These are phyloP conservation scores for Tylopilus subfusipes DNA, from an alignment of 768 basidiomycete species.

Conservation along the genomic window DNA sequence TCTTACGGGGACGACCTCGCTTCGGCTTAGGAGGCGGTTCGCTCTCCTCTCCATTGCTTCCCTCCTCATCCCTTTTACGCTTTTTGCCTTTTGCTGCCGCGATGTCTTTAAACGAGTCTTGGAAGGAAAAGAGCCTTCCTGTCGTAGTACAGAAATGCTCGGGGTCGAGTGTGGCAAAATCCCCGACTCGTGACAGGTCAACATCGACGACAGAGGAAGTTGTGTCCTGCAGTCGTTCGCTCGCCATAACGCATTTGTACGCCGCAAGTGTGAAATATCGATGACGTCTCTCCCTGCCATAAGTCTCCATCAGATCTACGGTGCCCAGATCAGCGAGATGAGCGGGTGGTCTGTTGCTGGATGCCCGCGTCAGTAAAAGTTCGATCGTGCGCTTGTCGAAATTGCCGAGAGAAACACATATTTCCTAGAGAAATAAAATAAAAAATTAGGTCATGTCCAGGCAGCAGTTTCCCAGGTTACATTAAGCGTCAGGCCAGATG, in stretches of 20 bases:
- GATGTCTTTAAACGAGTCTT: slow-evolving; percentile 47
- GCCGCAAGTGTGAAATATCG: slow-evolving; percentile 75
- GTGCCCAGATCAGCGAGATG: slow-evolving; percentile 73
- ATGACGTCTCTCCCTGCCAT: slow-evolving; percentile 82
- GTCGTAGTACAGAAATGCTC: slow-evolving; percentile 54
- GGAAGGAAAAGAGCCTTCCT: slow-evolving; percentile 40
- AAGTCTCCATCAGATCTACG: slow-evolving; percentile 72
- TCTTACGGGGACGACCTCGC: slow-evolving; percentile 55
- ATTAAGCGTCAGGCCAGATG: slow-evolving; percentile 67
- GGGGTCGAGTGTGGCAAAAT: slow-evolving; percentile 45
- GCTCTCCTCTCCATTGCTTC: slow-evolving; percentile 13
- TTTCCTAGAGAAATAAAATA: slow-evolving; percentile 44
- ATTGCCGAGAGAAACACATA: slow-evolving; percentile 56
- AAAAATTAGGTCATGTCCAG: slow-evolving; percentile 2
- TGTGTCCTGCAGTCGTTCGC: slow-evolving; percentile 60
- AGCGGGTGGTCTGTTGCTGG: slow-evolving; percentile 57
- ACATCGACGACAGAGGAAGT: slow-evolving; percentile 41
- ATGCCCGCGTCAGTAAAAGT: slow-evolving; percentile 68
- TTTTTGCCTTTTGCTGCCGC: slow-evolving; percentile 24
- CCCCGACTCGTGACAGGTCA: slow-evolving; percentile 51
- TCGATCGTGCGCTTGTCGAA: slow-evolving; percentile 84
- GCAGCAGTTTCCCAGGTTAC: slow-evolving; percentile 35
- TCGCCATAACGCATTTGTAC: slow-evolving; percentile 59
- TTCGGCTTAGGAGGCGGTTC: slow-evolving; percentile 36
- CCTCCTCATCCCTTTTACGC: slow-evolving; percentile 30